These are phyloP conservation scores for Zizania palustris DNA, from an alignment of 202 grass and related monocot species.

Conservation along the genomic window DNA sequence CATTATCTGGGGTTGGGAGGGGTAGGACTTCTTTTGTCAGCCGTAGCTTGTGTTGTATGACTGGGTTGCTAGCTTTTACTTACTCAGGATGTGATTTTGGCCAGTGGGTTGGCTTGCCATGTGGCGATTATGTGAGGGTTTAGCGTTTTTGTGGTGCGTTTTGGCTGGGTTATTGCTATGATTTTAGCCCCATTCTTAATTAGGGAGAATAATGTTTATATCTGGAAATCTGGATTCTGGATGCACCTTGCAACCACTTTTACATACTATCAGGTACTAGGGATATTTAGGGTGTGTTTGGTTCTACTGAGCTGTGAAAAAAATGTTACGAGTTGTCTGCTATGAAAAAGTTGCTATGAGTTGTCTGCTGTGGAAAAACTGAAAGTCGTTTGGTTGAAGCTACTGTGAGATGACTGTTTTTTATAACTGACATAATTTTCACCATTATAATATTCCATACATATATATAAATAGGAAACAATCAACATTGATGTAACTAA, in stretches of 20 bases:
- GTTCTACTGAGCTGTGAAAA: too few relatives aligned
- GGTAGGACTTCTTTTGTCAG: not conserved
- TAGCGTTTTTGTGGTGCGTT: not conserved
- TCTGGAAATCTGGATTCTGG: not conserved
- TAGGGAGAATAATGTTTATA: not conserved
- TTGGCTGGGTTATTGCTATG: not conserved
- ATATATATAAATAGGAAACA: too few relatives aligned
- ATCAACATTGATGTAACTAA: too few relatives aligned
- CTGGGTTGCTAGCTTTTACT: not conserved
- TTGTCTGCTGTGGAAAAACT: too few relatives aligned
- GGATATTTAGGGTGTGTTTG: too few relatives aligned
- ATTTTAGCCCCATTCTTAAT: conserved; percentile 6
- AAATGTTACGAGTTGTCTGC: too few relatives aligned
- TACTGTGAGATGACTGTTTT: too few relatives aligned
- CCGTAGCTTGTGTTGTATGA: conserved; percentile 28
- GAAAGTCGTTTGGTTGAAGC: too few relatives aligned
- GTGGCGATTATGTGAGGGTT: not conserved
- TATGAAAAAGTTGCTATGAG: too few relatives aligned
- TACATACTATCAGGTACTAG: not conserved
- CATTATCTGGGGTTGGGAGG: not conserved
- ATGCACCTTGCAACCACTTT: not conserved
- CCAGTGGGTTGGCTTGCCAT: not conserved
- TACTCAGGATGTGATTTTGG: not conserved
- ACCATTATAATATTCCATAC: too few relatives aligned
- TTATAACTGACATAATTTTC: too few relatives aligned